These are phyloP conservation scores for Neofusicoccum sp. DNA, from an alignment of 2,329 filamentous ascomycete genomes.

Conservation along the genomic window DNA sequence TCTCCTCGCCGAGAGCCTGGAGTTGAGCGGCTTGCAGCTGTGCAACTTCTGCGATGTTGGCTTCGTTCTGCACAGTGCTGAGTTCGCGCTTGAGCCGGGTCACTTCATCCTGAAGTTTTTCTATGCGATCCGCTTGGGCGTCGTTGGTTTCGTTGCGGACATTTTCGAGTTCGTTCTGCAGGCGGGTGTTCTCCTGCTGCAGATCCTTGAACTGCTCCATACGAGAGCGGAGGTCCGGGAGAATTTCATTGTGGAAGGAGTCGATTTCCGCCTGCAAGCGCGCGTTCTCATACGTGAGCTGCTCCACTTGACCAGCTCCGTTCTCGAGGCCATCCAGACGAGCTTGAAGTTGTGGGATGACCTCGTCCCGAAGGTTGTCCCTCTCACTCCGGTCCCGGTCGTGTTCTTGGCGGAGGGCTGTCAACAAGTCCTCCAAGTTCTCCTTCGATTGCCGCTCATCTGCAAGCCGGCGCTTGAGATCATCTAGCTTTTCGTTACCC, in stretches of 20 bases:
- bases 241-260: conserved; percentile 28
- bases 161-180: conserved; percentile 43
- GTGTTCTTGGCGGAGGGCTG: conserved; percentile 78
- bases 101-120: conserved; percentile 14
- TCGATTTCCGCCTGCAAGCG: conserved; percentile 86
- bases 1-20: conserved; percentile 73
- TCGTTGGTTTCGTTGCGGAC: conserved; percentile 14
- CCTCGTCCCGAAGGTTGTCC: conserved; percentile 85
- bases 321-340: conserved; percentile 75
- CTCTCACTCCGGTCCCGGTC: conserved; percentile 81
- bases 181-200: conserved; percentile 70
- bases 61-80: conserved; percentile 14
- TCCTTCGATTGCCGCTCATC: conserved; percentile 87
- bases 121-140: conserved; percentile 13
- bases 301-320: conserved; percentile 69
- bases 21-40: conserved; percentile 72
- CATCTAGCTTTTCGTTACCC: conserved; percentile 65
- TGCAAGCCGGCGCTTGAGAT: conserved; percentile 73
- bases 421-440: conserved; percentile 89
- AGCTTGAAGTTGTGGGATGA: conserved; percentile 74
- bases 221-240: conserved; percentile 11
- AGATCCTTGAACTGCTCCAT: conserved; percentile 58
- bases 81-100: conserved; percentile 11
- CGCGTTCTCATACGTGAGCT: conserved; percentile 73
- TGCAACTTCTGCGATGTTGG: conserved; percentile 58